Conservation (phyloP, 2,329 filamentous ascomycete genomes). For the Aspergillus fijiensis region DNA sequence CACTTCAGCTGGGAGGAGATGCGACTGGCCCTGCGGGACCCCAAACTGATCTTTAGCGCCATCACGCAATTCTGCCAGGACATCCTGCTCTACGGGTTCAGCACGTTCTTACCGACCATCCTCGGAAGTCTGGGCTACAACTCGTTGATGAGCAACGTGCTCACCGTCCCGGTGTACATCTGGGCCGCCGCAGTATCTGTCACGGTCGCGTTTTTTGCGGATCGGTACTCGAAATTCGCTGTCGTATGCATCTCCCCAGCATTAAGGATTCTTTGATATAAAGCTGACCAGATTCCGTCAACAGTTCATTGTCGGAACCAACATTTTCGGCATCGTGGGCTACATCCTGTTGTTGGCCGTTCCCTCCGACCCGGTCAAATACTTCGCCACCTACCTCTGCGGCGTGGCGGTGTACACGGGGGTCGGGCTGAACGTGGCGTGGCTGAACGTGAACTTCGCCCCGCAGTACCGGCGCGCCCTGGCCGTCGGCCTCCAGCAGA, state of each 20-base stretch:
- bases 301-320: constrained; percentile 38
- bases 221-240: constrained; percentile 39
- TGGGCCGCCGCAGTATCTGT: constrained; percentile 51
- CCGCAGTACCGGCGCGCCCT: constrained; percentile 51
- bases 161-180: constrained; percentile 59
- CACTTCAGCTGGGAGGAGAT: constrained; percentile 55
- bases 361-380: constrained; percentile 51
- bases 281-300: constrained; percentile 1
- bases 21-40: constrained; percentile 48
- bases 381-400: constrained; percentile 52
- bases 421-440: constrained; percentile 49
- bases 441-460: constrained; percentile 51
- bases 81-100: constrained; percentile 57
- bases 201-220: constrained; percentile 47
- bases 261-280: background rate
- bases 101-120: constrained; percentile 59
- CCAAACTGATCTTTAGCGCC: constrained; percentile 53
- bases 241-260: constrained; percentile 18
- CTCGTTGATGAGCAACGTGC: constrained; percentile 52
- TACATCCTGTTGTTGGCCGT: constrained; percentile 52
- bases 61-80: constrained; percentile 54
- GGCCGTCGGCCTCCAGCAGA: constrained; percentile 49
- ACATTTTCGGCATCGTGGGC: constrained; percentile 50
- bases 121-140: constrained; percentile 54
- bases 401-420: constrained; percentile 51